A percentile compares a stretch with the other conserved stretches of the same genome.
Conservation (phyloP, 805 yeast genomes). For the Candida rishiriensis region DNA sequence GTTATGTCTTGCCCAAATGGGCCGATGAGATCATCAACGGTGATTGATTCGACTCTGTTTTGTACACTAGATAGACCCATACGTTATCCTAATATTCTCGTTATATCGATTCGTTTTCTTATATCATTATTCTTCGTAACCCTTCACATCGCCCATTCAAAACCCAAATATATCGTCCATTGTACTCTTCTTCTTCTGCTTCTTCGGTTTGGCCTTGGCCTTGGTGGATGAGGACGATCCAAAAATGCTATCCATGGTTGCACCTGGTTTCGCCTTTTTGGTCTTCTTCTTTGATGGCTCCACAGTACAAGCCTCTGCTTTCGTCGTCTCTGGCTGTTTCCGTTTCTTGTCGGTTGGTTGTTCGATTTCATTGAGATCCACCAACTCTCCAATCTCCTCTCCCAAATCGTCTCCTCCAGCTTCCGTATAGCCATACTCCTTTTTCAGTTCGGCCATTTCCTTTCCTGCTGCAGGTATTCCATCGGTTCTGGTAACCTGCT, state of each 20-base stretch:
- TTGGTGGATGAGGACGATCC: conserved; percentile 4
- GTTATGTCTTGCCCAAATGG: conserved; percentile 80
- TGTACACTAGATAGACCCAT: neutral
- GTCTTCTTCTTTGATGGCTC: conserved; percentile 11
- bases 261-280: conserved; percentile 3
- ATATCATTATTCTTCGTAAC: neutral
- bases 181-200: conserved; percentile 46
- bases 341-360: conserved; percentile 4
- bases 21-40: conserved; percentile 37
- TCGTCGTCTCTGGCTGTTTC: neutral
- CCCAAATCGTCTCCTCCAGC: conserved; percentile 1
- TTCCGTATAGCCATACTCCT: neutral
- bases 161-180: conserved; percentile 77
- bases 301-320: neutral
- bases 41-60: neutral
- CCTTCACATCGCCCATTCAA: conserved; percentile 3
- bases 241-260: conserved; percentile 4
- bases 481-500: neutral
- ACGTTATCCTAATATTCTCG: too few relatives aligned
- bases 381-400: conserved; percentile 17
- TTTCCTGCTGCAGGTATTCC: neutral
- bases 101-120: too few relatives aligned
- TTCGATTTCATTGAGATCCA: conserved; percentile 5
- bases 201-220: conserved; percentile 32
- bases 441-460: neutral